Conservation (phyloP, 2,329 filamentous ascomycete genomes). For the Xylaria sp. region DNA sequence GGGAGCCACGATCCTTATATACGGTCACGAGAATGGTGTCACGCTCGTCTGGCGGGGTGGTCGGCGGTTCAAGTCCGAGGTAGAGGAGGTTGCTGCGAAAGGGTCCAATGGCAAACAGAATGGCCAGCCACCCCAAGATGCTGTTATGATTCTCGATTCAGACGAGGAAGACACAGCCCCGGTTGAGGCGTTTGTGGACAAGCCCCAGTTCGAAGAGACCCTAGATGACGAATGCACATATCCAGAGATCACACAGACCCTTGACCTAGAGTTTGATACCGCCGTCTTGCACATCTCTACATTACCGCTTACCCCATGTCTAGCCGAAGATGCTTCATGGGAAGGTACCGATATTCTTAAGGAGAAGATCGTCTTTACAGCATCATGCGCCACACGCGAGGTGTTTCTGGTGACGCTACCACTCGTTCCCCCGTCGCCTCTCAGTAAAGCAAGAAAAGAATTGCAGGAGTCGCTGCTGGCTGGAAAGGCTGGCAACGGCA, state of each 20-base stretch:
- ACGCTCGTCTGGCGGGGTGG: slow-evolving; percentile 68
- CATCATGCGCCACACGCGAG: slow-evolving; percentile 63
- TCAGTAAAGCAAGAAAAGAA: slow-evolving; percentile 62
- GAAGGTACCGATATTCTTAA: slow-evolving; percentile 56
- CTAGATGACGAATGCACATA: slow-evolving; percentile 56
- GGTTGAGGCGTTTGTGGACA: slow-evolving; percentile 52
- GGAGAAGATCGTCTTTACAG: slow-evolving; percentile 65
- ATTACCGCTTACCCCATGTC: slow-evolving; percentile 56
- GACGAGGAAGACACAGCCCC: slow-evolving; percentile 58
- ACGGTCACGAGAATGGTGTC: slow-evolving; percentile 68
- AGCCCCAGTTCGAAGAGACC: slow-evolving; percentile 63
- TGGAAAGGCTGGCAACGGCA: slow-evolving; percentile 62
- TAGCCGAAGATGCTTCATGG: slow-evolving; percentile 56
- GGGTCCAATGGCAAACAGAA: slow-evolving; percentile 55
- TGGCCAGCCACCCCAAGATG: slow-evolving; percentile 53
- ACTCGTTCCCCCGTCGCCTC: slow-evolving; percentile 64
- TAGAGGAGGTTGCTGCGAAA: slow-evolving; percentile 42
- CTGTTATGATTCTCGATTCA: slow-evolving; percentile 68
- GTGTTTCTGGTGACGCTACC: slow-evolving; percentile 65
- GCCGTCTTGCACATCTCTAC: slow-evolving; percentile 62
- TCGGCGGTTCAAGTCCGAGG: slow-evolving; percentile 57
- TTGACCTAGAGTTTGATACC: slow-evolving; percentile 65
- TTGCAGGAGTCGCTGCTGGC: slow-evolving; percentile 57
- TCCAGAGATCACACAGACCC: slow-evolving; percentile 62
- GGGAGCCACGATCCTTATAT: slow-evolving; percentile 66